Conservation (phyloP, 352 stramenopile species). For the Phytophthora ohioensis region DNA sequence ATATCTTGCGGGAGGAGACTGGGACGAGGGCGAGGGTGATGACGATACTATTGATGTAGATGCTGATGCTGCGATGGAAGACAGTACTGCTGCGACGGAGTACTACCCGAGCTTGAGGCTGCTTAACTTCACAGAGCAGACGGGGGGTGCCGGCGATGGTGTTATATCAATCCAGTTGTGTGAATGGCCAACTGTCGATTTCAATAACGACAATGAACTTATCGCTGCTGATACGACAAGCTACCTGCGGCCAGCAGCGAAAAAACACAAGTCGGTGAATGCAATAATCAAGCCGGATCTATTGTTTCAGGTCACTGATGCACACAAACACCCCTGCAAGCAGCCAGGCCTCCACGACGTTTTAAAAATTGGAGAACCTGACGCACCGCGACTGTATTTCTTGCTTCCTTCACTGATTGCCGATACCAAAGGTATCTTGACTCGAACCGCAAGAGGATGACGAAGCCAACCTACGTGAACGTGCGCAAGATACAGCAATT, state of each 20-base stretch:
- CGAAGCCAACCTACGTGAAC: background rate
- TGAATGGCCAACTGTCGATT: background rate
- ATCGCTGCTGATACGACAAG: background rate
- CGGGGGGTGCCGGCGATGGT: background rate
- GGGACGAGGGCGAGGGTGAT: slow-evolving; percentile 1
- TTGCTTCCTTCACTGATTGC: slow-evolving; percentile 18
- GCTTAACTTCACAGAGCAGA: no score
- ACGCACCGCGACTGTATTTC: background rate
- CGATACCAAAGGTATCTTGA: slow-evolving; percentile 9
- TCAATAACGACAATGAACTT: slow-evolving; percentile 1
- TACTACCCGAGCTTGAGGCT: no score
- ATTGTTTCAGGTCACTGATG: slow-evolving; percentile 11
- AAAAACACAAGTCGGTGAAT: slow-evolving; percentile 11
- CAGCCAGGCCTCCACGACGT: slow-evolving; percentile 7
- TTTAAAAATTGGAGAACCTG: slow-evolving; percentile 5
- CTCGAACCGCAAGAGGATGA: background rate
- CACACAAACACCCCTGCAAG: slow-evolving; percentile 15
- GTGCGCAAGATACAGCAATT: slow-evolving; percentile 10
- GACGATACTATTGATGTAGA: background rate
- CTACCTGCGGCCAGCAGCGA: slow-evolving; percentile 2
- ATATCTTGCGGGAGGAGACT: background rate
- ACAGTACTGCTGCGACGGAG: background rate
- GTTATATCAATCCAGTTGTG: background rate
- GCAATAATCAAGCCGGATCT: slow-evolving; percentile 13
- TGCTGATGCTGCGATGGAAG: slow-evolving; percentile 3